These are phyloP conservation scores for Oryza glaberrima DNA, from an alignment of 176 grass and related monocot genomes.

Conservation along the genomic window DNA sequence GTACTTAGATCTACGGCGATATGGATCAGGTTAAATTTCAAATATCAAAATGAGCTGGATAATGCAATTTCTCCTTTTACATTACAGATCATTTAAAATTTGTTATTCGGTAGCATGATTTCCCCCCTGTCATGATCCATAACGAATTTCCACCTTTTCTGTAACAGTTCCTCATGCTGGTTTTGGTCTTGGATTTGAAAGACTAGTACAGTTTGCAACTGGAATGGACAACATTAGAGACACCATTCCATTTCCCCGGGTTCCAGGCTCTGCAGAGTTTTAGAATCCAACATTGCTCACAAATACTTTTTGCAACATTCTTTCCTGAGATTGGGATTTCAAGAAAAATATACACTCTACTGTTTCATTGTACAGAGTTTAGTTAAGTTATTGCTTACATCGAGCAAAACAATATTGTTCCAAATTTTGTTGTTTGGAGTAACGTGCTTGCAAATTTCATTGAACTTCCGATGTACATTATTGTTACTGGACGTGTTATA, in stretches of 20 bases:
- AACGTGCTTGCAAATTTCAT: neutral
- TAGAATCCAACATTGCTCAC: conserved; percentile 31
- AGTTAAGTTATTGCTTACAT: neutral
- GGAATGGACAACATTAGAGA: conserved; percentile 98
- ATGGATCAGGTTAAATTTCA: conserved; percentile 79
- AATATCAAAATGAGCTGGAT: neutral
- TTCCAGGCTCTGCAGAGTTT: conserved; percentile 90
- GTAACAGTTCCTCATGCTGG: conserved; percentile 90
- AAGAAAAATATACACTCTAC: conserved; percentile 21
- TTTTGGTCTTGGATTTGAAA: conserved; percentile 97
- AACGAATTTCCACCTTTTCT: conserved; percentile 11
- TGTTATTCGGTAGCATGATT: neutral
- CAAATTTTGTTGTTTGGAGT: neutral
- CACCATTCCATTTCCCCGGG: conserved; percentile 85
- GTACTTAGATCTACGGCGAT: conserved; percentile 92
- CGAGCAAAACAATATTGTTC: neutral
- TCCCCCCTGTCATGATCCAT: neutral
- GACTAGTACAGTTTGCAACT: conserved; percentile 93
- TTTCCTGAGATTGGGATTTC: conserved; percentile 24
- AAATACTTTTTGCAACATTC: conserved; percentile 40
- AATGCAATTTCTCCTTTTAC: conserved; percentile 7
- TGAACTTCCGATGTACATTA: conserved; percentile 10
- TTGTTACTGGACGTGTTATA: neutral
- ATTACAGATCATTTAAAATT: conserved; percentile 10
- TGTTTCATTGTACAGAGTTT: conserved; percentile 43